Conservation (phyloP, 345 rosid genomes). For the Euphorbia tirucalli region DNA sequence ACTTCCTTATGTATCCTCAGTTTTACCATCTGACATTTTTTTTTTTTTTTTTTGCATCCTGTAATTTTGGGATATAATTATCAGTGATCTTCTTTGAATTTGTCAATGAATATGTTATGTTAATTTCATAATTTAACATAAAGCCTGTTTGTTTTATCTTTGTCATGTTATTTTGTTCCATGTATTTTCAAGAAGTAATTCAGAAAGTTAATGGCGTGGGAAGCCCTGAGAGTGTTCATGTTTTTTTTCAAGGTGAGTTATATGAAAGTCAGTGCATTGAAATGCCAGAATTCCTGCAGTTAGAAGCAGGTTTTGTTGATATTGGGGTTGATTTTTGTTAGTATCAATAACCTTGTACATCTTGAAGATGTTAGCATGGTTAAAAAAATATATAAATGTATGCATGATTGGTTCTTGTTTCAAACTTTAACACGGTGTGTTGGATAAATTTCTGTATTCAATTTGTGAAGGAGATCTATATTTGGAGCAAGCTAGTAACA, state of each 20-base stretch:
- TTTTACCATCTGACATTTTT: neutral
- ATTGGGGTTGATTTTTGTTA: neutral
- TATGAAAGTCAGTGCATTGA: neutral
- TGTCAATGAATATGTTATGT: neutral
- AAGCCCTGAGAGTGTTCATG: neutral
- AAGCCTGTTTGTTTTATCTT: neutral
- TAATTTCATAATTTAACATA: neutral
- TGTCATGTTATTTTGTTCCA: neutral
- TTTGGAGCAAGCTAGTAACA: neutral
- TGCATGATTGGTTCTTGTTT: neutral
- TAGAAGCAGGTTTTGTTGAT: neutral
- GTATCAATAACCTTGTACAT: neutral
- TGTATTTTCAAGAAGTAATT: neutral
- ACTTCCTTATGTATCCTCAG: conserved; percentile 81
- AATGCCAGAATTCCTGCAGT: neutral
- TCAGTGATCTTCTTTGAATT: neutral
- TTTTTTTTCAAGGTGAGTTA: neutral
- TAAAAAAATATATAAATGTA: neutral
- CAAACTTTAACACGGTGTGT: neutral
- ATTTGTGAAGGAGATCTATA: neutral
- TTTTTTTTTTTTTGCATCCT: conserved; percentile 2
- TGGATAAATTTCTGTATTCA: neutral
- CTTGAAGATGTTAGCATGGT: neutral
- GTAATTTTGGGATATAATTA: conserved; percentile 6
- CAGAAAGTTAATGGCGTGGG: neutral